Percentiles rank a stretch among this genome's conserved stretches.
These are phyloP conservation scores for Phragmites australis DNA, from an alignment of 176 grass and related monocot genomes.

Conservation along the genomic window DNA sequence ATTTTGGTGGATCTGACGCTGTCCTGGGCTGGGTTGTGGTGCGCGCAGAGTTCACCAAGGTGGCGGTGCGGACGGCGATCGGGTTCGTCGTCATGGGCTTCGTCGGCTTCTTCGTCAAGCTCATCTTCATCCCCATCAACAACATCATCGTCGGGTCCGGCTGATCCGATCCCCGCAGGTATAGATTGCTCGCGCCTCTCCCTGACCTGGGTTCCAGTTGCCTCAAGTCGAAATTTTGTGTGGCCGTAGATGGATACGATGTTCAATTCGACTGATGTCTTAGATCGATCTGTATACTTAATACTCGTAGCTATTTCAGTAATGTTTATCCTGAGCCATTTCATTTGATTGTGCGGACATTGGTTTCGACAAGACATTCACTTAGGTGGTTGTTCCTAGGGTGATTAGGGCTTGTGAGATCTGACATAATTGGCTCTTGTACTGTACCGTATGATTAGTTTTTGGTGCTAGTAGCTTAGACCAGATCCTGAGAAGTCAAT, in stretches of 20 bases:
- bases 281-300: neutral
- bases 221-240: neutral
- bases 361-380: neutral
- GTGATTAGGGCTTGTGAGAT: neutral
- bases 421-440: neutral
- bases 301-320: neutral
- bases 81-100: slow-evolving; percentile 95
- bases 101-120: slow-evolving; percentile 95
- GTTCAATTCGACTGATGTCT: slow-evolving; percentile 19
- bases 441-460: neutral
- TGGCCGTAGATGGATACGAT: neutral
- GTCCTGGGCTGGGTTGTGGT: neutral
- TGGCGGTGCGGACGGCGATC: slow-evolving; percentile 72
- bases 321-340: neutral
- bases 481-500: neutral
- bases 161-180: slow-evolving; percentile 46
- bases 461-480: neutral
- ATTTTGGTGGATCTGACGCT: slow-evolving; percentile 3
- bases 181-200: neutral
- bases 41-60: slow-evolving; percentile 78
- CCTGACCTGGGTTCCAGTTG: neutral
- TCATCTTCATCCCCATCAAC: slow-evolving; percentile 97
- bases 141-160: slow-evolving; percentile 93
- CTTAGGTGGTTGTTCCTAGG: neutral
- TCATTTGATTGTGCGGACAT: neutral